Evolutionary conservation across 441 rosid genomes (phyloP), one percentile per base, ranked within the genome.

Genomic region (Mallotus japonicus): DNA sequence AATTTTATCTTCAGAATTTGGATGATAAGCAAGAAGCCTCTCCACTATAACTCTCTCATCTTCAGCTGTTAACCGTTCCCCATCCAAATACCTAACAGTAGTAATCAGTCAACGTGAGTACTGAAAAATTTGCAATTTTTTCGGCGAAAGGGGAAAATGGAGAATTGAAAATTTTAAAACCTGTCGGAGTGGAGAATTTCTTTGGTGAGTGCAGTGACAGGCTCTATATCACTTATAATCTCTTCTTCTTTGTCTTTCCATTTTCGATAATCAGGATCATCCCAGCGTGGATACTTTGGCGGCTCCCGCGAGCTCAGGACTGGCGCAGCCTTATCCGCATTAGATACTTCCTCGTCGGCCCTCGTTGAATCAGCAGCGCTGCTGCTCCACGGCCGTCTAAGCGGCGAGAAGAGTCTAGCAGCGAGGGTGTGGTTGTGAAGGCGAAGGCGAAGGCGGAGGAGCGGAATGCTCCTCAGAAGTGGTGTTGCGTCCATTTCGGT

Each of bases 11-110:
- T 85, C 89, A 73, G 84, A 83, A 70, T 84, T 89, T n/a, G 94
- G 92, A 81, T 93, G 97, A 82, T 85, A 77, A 59, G 73, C 81
- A 72, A 93, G 93, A 84, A 93, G 91, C 89, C 79, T 90, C 82
- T 86, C 87, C 16, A 79, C 76, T 67, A 90, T 82, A 77, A 76
- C 51, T 73, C 80, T 81, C 81, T 88, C 92, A 67, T 90, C 92
- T 62, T 88, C 93, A 71, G 58, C 85, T 19, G 85, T 84, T 71
- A 91, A 84, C 46, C 71, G 84, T 75, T 81, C 88, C 66, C 93
- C 95, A 75, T 89, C 90, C 82, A 75, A 72, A 72, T 93, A 91
- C 83, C 97, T 93, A 65, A 34, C 1, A 34, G 28, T 17, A 44
- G 28, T 54, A 44, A 37, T 17, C 57, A 54, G 6, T 54, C 37